Percentiles rank a stretch among this genome's conserved stretches.
phyloP scores from a whole-genome alignment of 352 stramenopile genomes.

The Globisporangium cederbergense region DNA sequence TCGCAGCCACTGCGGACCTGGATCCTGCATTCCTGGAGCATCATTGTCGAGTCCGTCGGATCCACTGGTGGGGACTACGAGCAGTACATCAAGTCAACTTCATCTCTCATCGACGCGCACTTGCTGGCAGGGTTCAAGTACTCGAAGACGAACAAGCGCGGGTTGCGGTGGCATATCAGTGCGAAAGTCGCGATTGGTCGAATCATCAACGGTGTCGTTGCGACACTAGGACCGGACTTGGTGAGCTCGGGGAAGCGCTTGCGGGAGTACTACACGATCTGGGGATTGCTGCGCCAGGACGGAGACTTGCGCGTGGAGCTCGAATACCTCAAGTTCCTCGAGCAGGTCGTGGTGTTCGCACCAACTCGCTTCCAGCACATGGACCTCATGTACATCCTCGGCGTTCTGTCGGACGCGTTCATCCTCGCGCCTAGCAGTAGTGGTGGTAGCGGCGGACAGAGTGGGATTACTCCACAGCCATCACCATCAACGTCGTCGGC shows the following conservation, averaged over 20 bases:
- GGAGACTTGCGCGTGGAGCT: slow-evolving; percentile 69
- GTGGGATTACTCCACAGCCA: not conserved
- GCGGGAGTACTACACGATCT: slow-evolving; percentile 69
- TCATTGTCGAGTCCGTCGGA: slow-evolving; percentile 77
- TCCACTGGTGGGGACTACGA: slow-evolving; percentile 77
- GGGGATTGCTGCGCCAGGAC: slow-evolving; percentile 64
- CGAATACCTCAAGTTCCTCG: slow-evolving; percentile 76
- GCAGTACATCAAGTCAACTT: slow-evolving; percentile 74
- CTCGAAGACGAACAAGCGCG: slow-evolving; percentile 61
- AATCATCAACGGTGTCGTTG: slow-evolving; percentile 70
- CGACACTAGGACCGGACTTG: slow-evolving; percentile 58
- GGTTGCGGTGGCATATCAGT: slow-evolving; percentile 43
- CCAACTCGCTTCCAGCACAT: slow-evolving; percentile 49
- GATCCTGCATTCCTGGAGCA: slow-evolving; percentile 82
- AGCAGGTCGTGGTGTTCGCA: slow-evolving; percentile 82
- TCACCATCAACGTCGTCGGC: slow-evolving; percentile 18
- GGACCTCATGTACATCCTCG: slow-evolving; percentile 63
- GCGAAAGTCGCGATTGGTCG: slow-evolving; percentile 53
- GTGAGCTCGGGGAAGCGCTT: slow-evolving; percentile 35
- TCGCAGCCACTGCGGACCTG: slow-evolving; percentile 77
- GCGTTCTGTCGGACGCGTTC: slow-evolving; percentile 48
- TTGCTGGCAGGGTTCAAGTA: slow-evolving; percentile 72
- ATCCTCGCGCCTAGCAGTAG: not conserved
- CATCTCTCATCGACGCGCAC: slow-evolving; percentile 71
- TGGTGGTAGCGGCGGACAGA: not conserved